phyloP scores from a whole-genome alignment of 2,329 filamentous ascomycete species.

The Aspergillus quadricinctus region DNA sequence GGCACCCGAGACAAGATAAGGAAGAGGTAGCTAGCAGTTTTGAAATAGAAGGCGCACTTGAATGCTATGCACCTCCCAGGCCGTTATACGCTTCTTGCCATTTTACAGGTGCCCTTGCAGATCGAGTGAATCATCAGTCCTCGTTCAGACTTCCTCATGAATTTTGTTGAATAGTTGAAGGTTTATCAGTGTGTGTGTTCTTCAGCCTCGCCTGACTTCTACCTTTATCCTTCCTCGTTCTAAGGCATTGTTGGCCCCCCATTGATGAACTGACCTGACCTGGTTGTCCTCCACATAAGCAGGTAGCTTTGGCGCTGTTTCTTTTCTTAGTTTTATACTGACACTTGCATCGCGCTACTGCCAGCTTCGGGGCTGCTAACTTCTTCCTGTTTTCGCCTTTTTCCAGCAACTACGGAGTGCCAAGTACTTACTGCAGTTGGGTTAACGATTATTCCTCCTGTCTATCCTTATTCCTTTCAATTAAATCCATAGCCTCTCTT shows the following conservation, averaged over 20 bases:
- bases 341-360: slow-evolving; percentile 17
- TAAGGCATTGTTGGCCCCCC: not conserved
- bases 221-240: not conserved
- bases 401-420: slow-evolving; percentile 6
- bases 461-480: not conserved
- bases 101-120: not conserved
- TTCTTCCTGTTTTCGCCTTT: slow-evolving; percentile 12
- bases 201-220: not conserved
- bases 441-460: not conserved
- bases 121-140: not conserved
- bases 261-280: not conserved
- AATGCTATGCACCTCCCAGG: not conserved
- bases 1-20: not conserved
- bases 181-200: not conserved
- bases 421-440: not conserved
- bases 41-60: not conserved
- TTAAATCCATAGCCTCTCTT: not conserved
- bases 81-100: not conserved
- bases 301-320: not conserved
- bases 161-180: not conserved
- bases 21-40: not conserved
- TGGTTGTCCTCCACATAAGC: not conserved
- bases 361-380: slow-evolving; percentile 13
- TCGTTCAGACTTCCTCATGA: not conserved
- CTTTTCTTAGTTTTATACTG: slow-evolving; percentile 16